Base-by-base conservation (phyloP, 257 asterid species). In the Penstemon eatonii region DNA sequence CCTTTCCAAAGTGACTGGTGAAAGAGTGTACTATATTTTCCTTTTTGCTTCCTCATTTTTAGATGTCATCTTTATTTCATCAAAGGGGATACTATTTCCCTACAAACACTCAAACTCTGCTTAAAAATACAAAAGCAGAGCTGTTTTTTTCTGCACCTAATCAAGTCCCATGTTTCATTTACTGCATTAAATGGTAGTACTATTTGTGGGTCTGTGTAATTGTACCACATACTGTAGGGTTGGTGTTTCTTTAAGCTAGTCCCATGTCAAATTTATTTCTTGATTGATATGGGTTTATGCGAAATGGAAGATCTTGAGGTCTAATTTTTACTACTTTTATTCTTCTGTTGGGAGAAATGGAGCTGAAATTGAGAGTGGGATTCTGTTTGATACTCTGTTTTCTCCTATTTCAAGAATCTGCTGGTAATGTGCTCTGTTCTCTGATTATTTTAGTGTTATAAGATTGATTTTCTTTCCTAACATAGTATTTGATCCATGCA, bases 351-450 rank as follows among this genome's bases (percentile, higher is more conserved):
- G 63, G 69, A 70, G 71, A 67, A 40, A 92, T 92, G 98, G 79
- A 74, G 85, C 62, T 80, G 76, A 74, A 60, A 73, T 58, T 70
- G 76, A 65, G 73, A 61, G 65, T 81, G 84, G 49, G 43, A 63
- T 52, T 72, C 55, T 71, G 69, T 63, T 45, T 82, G 55, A 40
- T 86, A 66, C 71, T 87, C 54, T 61, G 68, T 60, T 73, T 67
- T 65, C 69, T 79, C 53, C 62, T 74, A 52, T 60, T 83, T 66
- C 94, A 79, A 69, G 83, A 82, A 84, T 84, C 90, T 84, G 78
- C 88, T 79, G 98, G 98, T 92, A 80, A 74, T 63, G 74, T n/a
- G 37, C 40, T 77, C 56, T 71, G 46, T n/a, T 25, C 40, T 77
- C 56, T 71, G 46, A 60, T 63, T 66, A 0, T 66, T 63, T 9